phyloP scores from a whole-genome alignment of 139 green algal species.

The Coelastrella sp. region DNA sequence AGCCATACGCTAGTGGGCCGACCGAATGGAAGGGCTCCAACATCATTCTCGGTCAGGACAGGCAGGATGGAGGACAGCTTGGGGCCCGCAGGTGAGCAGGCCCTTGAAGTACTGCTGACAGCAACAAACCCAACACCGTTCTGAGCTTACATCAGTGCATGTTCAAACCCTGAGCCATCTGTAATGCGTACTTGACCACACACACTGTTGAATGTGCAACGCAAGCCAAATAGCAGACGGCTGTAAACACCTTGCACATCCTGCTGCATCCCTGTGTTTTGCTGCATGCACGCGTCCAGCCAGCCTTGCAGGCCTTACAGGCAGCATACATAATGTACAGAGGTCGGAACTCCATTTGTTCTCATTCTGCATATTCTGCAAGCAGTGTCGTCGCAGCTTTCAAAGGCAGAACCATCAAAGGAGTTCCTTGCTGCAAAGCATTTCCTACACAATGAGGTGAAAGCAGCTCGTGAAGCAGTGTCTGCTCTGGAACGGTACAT shows the following conservation, averaged over 20 bases:
- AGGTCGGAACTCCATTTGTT: neutral
- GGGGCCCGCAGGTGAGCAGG: too few relatives aligned
- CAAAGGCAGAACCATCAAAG: neutral
- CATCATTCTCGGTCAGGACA: neutral
- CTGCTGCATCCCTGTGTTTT: too few relatives aligned
- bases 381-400: neutral
- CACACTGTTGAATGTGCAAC: too few relatives aligned
- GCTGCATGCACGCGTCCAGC: neutral
- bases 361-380: neutral
- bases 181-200: too few relatives aligned
- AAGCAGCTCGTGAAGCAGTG: constrained; percentile 42
- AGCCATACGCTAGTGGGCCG: neutral
- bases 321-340: neutral
- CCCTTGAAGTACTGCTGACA: too few relatives aligned
- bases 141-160: too few relatives aligned
- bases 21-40: neutral
- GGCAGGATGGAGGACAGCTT: neutral
- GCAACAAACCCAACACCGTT: too few relatives aligned
- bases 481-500: constrained; percentile 46
- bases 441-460: constrained; percentile 53
- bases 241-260: too few relatives aligned
- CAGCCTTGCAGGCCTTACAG: neutral
- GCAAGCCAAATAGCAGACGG: too few relatives aligned
- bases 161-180: too few relatives aligned
- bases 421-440: neutral